Percentiles rank a stretch among this genome's conserved stretches.
Conservation (phyloP, 2,329 filamentous ascomycete species). For the Talaromyces islandicus region DNA sequence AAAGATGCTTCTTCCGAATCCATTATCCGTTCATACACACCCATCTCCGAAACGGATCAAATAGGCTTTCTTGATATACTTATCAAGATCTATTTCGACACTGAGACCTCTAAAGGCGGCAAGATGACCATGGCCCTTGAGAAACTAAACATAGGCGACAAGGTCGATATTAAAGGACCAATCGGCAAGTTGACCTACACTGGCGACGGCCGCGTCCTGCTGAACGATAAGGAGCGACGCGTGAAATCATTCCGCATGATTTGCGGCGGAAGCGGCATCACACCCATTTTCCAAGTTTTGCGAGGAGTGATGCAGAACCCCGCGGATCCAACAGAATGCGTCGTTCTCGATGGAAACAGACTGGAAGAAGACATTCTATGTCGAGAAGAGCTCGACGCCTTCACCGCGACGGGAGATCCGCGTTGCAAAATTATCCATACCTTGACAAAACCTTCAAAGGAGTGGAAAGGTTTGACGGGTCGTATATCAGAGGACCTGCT, state of each 20-base stretch:
- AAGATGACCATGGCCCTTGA: conserved; percentile 80
- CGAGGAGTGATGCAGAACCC: conserved; percentile 63
- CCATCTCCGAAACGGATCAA: conserved; percentile 60
- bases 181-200: conserved; percentile 80
- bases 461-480: conserved; percentile 65
- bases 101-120: conserved; percentile 55
- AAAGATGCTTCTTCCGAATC: conserved; percentile 59
- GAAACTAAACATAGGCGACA: conserved; percentile 62
- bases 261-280: conserved; percentile 82
- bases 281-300: conserved; percentile 82
- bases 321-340: conserved; percentile 60
- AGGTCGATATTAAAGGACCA: conserved; percentile 80
- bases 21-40: conserved; percentile 83
- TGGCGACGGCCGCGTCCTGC: conserved; percentile 56
- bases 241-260: conserved; percentile 77
- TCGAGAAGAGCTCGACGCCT: conserved; percentile 61
- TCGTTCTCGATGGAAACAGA: conserved; percentile 74
- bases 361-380: conserved; percentile 77
- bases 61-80: conserved; percentile 66
- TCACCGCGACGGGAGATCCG: conserved; percentile 46
- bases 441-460: conserved; percentile 56
- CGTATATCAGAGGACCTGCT: conserved; percentile 61
- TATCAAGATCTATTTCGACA: conserved; percentile 74
- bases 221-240: conserved; percentile 52
- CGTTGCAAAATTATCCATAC: conserved; percentile 64